Conservation (phyloP, 2,329 filamentous ascomycete genomes). For the Aspergillus fijiensis region DNA sequence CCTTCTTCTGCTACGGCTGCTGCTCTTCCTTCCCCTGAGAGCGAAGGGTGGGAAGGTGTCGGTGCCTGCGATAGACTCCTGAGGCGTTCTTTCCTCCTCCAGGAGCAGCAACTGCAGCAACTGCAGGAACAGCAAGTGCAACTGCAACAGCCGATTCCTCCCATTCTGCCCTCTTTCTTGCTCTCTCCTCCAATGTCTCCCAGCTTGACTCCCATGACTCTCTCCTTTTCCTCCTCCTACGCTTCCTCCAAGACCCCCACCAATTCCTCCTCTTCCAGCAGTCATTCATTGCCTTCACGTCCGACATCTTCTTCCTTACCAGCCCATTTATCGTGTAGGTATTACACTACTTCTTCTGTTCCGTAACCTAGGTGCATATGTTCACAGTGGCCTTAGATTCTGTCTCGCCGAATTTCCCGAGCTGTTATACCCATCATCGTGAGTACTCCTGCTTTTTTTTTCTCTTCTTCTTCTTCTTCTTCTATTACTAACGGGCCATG, state of each 20-base stretch:
- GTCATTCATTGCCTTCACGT: slow-evolving; percentile 4
- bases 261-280: neutral
- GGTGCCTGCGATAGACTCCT: too few relatives aligned
- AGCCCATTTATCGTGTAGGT: slow-evolving; percentile 4
- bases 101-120: too few relatives aligned
- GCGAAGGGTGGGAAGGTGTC: neutral
- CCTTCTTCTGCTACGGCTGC: neutral
- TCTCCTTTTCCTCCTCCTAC: neutral
- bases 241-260: neutral
- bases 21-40: neutral
- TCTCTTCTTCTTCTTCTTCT: neutral
- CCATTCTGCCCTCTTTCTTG: neutral
- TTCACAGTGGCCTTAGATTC: neutral
- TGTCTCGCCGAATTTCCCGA: neutral
- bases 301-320: slow-evolving; percentile 1
- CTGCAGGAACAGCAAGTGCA: too few relatives aligned
- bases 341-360: neutral
- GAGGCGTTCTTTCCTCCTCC: too few relatives aligned
- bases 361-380: neutral
- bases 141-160: neutral
- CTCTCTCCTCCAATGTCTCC: neutral
- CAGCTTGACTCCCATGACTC: neutral
- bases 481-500: neutral
- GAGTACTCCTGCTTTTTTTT: neutral
- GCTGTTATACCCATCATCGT: neutral